A percentile compares a stretch with the other conserved stretches of the same genome.
Evolutionary conservation across 1,139 yeast species (phyloP).

Genomic region (Saccharomyces uvarum): DNA sequence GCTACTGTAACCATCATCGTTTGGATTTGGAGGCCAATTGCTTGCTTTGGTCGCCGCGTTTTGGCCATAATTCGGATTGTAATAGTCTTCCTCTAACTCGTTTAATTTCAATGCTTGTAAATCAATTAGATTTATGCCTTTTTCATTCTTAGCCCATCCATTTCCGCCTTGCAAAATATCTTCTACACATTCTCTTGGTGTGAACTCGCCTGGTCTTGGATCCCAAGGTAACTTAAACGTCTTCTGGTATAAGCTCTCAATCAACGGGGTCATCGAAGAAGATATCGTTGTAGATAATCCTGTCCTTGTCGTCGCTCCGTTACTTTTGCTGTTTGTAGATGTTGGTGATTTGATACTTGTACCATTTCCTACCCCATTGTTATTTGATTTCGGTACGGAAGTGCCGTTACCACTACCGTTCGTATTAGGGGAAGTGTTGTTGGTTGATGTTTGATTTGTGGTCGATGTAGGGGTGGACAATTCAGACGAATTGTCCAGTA

Average conservation of each 20-base stretch:
- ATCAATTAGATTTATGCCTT: slow-evolving; percentile 37
- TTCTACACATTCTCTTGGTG: slow-evolving; percentile 65
- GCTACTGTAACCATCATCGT: slow-evolving; percentile 8
- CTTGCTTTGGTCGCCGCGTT: not conserved
- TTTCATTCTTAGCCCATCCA: slow-evolving; percentile 54
- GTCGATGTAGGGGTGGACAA: not conserved
- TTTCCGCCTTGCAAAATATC: slow-evolving; percentile 71
- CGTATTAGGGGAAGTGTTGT: slow-evolving; percentile 4
- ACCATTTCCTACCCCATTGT: not conserved
- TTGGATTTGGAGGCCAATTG: not conserved
- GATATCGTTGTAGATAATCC: slow-evolving; percentile 14
- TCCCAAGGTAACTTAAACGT: slow-evolving; percentile 75
- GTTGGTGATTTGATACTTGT: slow-evolving; percentile 1
- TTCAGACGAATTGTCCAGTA: slow-evolving; percentile 15
- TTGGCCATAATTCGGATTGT: slow-evolving; percentile 2
- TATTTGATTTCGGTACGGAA: not conserved
- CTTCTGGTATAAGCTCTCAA: slow-evolving; percentile 48
- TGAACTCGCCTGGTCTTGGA: slow-evolving; percentile 61
- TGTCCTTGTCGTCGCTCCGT: slow-evolving; percentile 6
- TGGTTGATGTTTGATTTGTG: slow-evolving; percentile 12
- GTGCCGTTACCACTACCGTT: slow-evolving; percentile 6
- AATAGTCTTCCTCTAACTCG: slow-evolving; percentile 20
- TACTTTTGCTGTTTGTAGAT: not conserved
- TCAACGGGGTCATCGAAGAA: slow-evolving; percentile 37
- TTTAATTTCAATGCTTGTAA: slow-evolving; percentile 33